phyloP scores from a whole-genome alignment of 148 eudicot genomes.

The Oxyria digyna region DNA sequence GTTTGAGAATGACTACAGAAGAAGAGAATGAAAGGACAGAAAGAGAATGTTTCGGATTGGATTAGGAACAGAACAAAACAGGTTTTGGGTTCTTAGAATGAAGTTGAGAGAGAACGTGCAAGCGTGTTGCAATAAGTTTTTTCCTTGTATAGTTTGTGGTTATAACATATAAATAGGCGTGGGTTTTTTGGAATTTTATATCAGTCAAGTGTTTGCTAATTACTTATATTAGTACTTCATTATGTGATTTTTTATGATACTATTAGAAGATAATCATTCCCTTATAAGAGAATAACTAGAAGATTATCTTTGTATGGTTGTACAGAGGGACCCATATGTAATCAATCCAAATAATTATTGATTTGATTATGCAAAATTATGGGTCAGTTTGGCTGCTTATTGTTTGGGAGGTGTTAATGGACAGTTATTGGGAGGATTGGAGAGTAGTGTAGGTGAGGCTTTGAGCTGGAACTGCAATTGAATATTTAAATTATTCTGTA shows the following conservation, averaged over 20 bases:
- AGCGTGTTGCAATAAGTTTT: not conserved
- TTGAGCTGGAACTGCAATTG: not conserved
- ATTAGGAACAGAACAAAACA: not conserved
- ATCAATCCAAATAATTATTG: not conserved
- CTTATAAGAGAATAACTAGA: not conserved
- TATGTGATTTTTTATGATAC: not conserved
- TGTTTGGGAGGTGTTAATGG: not conserved
- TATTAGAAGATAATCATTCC: not conserved
- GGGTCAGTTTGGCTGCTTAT: not conserved
- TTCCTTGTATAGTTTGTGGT: not conserved
- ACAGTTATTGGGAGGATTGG: not conserved
- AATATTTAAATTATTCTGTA: not conserved
- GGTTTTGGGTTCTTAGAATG: not conserved
- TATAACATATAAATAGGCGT: constrained; percentile 4
- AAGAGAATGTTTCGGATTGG: not conserved
- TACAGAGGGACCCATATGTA: not conserved
- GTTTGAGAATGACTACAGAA: not conserved
- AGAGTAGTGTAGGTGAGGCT: not conserved
- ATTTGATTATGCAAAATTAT: not conserved
- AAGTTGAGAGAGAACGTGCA: constrained; percentile 3
- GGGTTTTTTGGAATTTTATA: not conserved
- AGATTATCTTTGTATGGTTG: too few relatives aligned
- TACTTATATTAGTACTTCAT: not conserved
- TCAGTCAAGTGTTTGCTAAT: not conserved
- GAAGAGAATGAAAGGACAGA: not conserved